These are phyloP conservation scores for Stachybotrys chartarum DNA, from an alignment of 2,329 filamentous ascomycete species.

Conservation along the genomic window DNA sequence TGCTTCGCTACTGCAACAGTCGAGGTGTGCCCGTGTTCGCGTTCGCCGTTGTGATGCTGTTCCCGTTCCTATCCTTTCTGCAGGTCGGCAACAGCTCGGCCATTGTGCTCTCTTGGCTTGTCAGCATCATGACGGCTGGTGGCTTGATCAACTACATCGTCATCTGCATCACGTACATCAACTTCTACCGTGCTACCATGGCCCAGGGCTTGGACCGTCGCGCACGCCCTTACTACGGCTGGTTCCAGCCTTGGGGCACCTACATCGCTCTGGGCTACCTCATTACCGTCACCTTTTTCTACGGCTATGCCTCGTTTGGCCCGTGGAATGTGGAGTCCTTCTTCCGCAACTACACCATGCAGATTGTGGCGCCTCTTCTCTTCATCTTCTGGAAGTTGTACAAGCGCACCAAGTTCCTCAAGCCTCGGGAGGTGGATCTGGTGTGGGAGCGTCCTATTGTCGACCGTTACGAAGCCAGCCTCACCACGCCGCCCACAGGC, in stretches of 20 bases:
- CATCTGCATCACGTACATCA: constrained; percentile 37
- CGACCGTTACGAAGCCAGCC: constrained; percentile 48
- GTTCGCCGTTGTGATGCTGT: constrained; percentile 45
- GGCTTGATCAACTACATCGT: constrained; percentile 57
- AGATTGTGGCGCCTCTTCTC: constrained; percentile 43
- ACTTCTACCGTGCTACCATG: constrained; percentile 44
- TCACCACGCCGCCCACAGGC: constrained; percentile 39
- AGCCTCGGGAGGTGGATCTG: constrained; percentile 48
- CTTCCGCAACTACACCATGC: constrained; percentile 50
- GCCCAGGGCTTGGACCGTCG: constrained; percentile 45
- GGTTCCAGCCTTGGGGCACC: constrained; percentile 52
- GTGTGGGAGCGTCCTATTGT: constrained; percentile 53
- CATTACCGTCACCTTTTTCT: constrained; percentile 37
- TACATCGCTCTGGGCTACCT: constrained; percentile 37
- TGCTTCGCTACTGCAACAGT: constrained; percentile 52
- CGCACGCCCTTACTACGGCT: constrained; percentile 49
- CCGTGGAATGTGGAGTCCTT: constrained; percentile 41
- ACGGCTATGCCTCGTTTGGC: constrained; percentile 47
- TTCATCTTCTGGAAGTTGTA: constrained; percentile 57
- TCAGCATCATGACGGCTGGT: constrained; percentile 49
- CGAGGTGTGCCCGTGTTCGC: constrained; percentile 56
- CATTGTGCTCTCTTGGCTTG: constrained; percentile 45
- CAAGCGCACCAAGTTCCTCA: constrained; percentile 49
- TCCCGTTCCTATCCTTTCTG: constrained; percentile 47
- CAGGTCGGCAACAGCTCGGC: constrained; percentile 40